Base-by-base conservation (phyloP, 2,329 filamentous ascomycete species). In the Stachybotrys chlorohalonatus region DNA sequence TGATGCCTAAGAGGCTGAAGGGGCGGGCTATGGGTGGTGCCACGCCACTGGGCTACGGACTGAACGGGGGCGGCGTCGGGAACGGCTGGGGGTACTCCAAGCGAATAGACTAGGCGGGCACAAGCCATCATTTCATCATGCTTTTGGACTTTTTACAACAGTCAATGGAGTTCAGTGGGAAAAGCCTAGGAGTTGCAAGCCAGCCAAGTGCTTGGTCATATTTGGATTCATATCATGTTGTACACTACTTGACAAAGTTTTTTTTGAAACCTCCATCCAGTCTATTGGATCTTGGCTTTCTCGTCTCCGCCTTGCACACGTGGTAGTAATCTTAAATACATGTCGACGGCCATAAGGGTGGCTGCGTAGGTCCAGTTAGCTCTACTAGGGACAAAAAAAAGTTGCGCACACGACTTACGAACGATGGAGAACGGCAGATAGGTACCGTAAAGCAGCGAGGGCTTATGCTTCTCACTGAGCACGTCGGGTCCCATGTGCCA, bases 11-110 rank as follows among this genome's bases (percentile, higher is more conserved):
- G 58, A 67, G 80, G 55, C 64, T 84, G 30, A 75, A 71, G 60
- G 77, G 76, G 1, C 64, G 79, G 48, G 66, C 73, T 1, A 67
- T 84, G 48, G 81, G 81, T 15, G 81, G 79, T 16, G 81, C 81
- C 4, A 84, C 81, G 31, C 81, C 81, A 0, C 60, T 84, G 57
- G 80, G 79, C 1, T 79, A 82, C 54, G 80, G 80, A 0, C n/a
- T 81, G 31, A 75, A 73, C 53, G 36, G 24, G 24, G 24, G 24
- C 24, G 66, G 67, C 2, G 67, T 79, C 3, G 80, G 81, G 8
- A 83, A 83, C 54, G 81, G 81, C 51, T 84, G 81, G 81, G 81
- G 81, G 2, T 82, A 82, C 56, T 70, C 77, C 31, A 83, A 83
- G 67, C 68, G 79, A 56, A 71, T 77, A 52, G 78, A 80, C 58